Conservation (phyloP, 495 filamentous ascomycete species). For the Parathielavia hyrcaniae region DNA sequence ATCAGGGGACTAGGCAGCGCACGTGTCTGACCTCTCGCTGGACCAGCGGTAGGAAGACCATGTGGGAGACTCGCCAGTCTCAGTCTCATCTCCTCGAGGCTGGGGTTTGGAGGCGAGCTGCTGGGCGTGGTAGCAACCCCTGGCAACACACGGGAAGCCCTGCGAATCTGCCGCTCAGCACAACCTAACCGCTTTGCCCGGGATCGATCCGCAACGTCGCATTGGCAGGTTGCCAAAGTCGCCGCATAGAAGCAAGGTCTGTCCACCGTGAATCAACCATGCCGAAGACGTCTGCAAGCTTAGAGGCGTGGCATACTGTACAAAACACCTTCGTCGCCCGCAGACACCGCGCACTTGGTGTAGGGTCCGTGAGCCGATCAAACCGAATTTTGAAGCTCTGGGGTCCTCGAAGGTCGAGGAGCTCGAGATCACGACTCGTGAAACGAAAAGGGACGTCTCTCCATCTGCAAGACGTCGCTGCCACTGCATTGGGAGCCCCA, state of each 20-base stretch:
- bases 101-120: slow-evolving; percentile 35
- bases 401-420: background rate
- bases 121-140: slow-evolving; percentile 19
- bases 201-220: slow-evolving; percentile 24
- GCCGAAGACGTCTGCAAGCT: slow-evolving; percentile 24
- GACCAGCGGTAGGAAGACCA: background rate
- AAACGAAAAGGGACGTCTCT: background rate
- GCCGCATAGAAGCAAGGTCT: slow-evolving; percentile 24
- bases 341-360: slow-evolving; percentile 23
- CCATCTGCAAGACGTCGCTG: slow-evolving; percentile 1
- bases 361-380: too few relatives aligned
- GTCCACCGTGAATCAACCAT: slow-evolving; percentile 8
- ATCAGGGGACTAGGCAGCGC: background rate
- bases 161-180: slow-evolving; percentile 20
- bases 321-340: slow-evolving; percentile 25
- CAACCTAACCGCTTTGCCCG: slow-evolving; percentile 12
- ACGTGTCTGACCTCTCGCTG: background rate
- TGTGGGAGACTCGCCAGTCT: slow-evolving; percentile 27
- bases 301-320: slow-evolving; percentile 12
- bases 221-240: slow-evolving; percentile 16
- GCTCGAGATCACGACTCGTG: background rate
- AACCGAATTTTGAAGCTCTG: slow-evolving; percentile 6
- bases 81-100: slow-evolving; percentile 30
- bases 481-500: slow-evolving; percentile 3
- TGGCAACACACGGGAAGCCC: slow-evolving; percentile 10